A percentile compares a stretch with the other conserved stretches of the same genome.
phyloP scores from a whole-genome alignment of 805 yeast genomes.

The Ogataea populi-albae region DNA sequence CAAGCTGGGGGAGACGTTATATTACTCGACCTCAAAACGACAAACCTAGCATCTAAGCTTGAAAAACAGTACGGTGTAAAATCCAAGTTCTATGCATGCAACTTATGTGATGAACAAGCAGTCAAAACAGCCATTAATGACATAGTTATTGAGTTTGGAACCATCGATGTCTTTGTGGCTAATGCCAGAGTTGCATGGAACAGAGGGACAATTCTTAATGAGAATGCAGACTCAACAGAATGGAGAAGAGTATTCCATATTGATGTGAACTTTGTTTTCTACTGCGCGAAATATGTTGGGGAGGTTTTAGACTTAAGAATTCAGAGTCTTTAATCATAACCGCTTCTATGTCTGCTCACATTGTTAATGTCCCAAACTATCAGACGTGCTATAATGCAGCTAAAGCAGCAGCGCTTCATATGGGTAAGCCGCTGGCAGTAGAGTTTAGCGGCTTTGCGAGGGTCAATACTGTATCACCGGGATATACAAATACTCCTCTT shows the following conservation, averaged over 20 bases:
- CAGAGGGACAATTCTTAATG: conserved; percentile 30
- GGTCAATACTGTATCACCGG: conserved; percentile 47
- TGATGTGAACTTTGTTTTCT: conserved; percentile 44
- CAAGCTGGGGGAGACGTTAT: conserved; percentile 44
- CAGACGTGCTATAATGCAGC: conserved; percentile 46
- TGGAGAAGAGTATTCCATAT: conserved; percentile 41
- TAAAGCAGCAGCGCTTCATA: conserved; percentile 43
- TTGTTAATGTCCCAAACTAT: conserved; percentile 46
- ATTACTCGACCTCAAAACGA: conserved; percentile 29
- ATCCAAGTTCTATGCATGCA: conserved; percentile 26
- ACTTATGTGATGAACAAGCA: conserved; percentile 30
- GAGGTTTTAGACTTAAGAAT: conserved; percentile 39
- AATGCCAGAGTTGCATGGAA: conserved; percentile 37
- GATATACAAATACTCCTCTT: conserved; percentile 44
- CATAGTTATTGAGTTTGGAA: conserved; percentile 34
- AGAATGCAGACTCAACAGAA: conserved; percentile 22
- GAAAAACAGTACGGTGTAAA: conserved; percentile 12
- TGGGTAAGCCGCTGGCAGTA: conserved; percentile 40
- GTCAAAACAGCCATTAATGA: conserved; percentile 28
- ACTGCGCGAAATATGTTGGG: conserved; percentile 46
- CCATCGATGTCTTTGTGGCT: conserved; percentile 40
- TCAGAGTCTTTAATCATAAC: conserved; percentile 45
- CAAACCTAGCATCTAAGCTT: conserved; percentile 9
- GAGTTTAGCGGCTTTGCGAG: conserved; percentile 46
- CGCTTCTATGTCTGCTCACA: conserved; percentile 49